Conservation (phyloP, 768 basidiomycete species). For the Nidularia pulvinata region DNA sequence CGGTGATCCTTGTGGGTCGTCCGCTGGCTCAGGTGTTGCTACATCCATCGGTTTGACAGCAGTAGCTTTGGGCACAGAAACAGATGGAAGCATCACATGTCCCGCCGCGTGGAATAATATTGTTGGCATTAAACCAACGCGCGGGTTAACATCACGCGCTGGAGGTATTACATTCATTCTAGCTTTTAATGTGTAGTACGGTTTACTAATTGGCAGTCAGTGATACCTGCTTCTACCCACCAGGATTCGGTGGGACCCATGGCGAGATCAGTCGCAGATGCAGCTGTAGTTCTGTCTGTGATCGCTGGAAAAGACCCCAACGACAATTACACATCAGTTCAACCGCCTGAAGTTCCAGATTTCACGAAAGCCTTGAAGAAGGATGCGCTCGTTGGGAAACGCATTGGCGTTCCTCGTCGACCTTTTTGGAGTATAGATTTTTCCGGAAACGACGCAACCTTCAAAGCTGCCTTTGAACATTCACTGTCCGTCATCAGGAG, state of each 20-base stretch:
- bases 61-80: constrained; percentile 48
- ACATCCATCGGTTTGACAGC: constrained; percentile 49
- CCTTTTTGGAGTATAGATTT: constrained; percentile 30
- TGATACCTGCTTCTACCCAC: constrained; percentile 54
- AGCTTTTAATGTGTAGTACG: too few species aligned
- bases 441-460: constrained; percentile 27
- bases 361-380: constrained; percentile 50
- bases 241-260: constrained; percentile 65
- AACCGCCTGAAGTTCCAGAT: constrained; percentile 52
- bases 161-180: too few species aligned
- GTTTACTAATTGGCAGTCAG: too few species aligned
- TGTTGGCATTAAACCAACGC: constrained; percentile 60
- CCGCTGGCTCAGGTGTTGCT: constrained; percentile 57
- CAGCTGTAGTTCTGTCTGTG: constrained; percentile 50
- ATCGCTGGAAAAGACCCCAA: constrained; percentile 56
- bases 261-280: constrained; percentile 50
- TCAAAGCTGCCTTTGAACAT: constrained; percentile 35
- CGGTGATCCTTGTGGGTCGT: constrained; percentile 57
- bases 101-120: constrained; percentile 54
- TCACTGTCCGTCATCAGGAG: constrained; percentile 31
- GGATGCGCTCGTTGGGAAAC: constrained; percentile 45
- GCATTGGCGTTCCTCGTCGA: constrained; percentile 52
- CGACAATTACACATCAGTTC: constrained; percentile 53
- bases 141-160: constrained; percentile 57
- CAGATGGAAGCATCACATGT: constrained; percentile 54